Conservation (phyloP, 176 grass and related monocot genomes). For the Dactylis glomerata region DNA sequence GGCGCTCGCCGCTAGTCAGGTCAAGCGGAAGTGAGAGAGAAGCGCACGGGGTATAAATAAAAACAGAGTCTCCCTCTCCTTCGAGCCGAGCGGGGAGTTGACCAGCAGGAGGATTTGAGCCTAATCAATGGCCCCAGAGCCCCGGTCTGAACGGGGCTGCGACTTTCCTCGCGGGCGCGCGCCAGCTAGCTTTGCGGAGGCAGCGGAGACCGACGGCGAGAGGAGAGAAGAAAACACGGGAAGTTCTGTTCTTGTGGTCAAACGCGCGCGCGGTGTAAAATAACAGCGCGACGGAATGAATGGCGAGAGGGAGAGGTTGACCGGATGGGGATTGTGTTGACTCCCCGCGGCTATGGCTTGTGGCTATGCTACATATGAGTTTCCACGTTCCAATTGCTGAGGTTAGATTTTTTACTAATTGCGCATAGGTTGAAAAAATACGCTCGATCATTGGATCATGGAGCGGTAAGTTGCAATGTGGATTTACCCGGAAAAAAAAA, state of each 20-base stretch:
- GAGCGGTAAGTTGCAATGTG: too few relatives aligned
- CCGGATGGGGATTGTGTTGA: neutral
- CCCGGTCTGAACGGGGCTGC: slow-evolving; percentile 26
- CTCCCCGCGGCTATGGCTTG: neutral
- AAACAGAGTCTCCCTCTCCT: neutral
- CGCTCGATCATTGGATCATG: too few relatives aligned
- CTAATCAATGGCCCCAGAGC: neutral
- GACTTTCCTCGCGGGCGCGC: neutral
- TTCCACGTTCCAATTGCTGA: too few relatives aligned
- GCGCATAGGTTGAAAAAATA: too few relatives aligned
- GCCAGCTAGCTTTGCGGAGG: neutral
- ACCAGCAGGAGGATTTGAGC: neutral
- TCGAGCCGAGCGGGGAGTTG: slow-evolving; percentile 17
- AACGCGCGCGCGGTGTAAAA: slow-evolving; percentile 20
- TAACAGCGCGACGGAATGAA: neutral
- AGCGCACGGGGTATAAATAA: neutral
- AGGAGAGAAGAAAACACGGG: neutral
- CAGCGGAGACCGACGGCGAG: neutral
- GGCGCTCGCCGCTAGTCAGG: neutral
- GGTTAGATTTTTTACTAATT: too few relatives aligned
- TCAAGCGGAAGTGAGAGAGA: neutral
- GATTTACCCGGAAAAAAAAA: too few relatives aligned
- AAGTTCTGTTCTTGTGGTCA: slow-evolving; percentile 5
- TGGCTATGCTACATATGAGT: too few relatives aligned
- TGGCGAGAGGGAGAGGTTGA: neutral